Conservation (phyloP, 257 asterid genomes). For the Solanum lycopersicoides region DNA sequence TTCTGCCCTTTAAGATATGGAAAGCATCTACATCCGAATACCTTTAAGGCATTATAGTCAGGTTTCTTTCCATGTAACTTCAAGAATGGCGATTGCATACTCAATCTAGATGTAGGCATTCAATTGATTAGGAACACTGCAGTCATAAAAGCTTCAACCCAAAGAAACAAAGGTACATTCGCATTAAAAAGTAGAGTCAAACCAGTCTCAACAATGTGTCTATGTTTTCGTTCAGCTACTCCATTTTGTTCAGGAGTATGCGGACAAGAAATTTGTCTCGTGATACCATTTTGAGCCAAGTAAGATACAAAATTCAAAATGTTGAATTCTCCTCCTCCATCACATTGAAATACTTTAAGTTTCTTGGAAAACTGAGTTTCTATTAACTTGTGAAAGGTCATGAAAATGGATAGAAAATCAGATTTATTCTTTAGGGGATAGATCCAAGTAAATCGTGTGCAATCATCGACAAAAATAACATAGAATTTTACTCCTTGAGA, state of each 20-base stretch:
- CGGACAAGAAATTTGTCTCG: not conserved
- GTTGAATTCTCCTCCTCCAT: not conserved
- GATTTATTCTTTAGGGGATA: not conserved
- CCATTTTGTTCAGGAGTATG: not conserved
- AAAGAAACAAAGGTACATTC: too few species aligned
- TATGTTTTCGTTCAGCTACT: not conserved
- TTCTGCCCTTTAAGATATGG: not conserved
- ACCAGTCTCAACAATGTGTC: not conserved
- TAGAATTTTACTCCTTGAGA: not conserved
- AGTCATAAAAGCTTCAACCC: not conserved
- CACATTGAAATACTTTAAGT: not conserved
- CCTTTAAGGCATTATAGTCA: not conserved
- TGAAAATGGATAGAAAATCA: not conserved
- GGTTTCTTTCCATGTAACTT: not conserved
- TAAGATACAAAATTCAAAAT: not conserved
- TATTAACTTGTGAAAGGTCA: not conserved
- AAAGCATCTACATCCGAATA: too few species aligned
- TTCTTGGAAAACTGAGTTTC: too few species aligned
- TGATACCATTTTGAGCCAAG: not conserved
- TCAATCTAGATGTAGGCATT: not conserved
- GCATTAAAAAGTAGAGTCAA: not conserved
- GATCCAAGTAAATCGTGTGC: not conserved
- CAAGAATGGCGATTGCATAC: not conserved
- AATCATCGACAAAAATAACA: not conserved
- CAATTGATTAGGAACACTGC: not conserved